These are phyloP conservation scores for Aspergillus diversus DNA, from an alignment of 495 filamentous ascomycete genomes.

Conservation along the genomic window DNA sequence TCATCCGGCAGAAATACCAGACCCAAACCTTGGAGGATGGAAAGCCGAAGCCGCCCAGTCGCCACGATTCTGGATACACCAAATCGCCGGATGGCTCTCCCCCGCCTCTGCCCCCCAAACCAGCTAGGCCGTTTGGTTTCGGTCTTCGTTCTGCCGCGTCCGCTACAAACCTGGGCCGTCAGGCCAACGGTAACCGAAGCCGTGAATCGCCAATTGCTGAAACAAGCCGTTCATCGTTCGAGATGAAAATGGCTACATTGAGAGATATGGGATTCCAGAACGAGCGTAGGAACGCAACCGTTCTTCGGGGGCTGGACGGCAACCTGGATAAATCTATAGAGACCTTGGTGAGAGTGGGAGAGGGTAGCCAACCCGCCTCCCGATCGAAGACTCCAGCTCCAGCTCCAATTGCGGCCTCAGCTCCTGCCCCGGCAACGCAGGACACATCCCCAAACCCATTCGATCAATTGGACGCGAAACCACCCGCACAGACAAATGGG, in stretches of 20 bases:
- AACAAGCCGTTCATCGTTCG: conserved; percentile 46
- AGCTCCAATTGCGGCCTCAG: too few species aligned
- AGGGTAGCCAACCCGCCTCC: conserved; percentile 54
- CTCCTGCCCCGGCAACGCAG: conserved; percentile 20
- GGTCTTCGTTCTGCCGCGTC: conserved; percentile 72
- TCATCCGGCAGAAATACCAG: conserved; percentile 93
- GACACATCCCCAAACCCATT: conserved; percentile 54
- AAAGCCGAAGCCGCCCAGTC: conserved; percentile 50
- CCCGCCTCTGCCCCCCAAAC: conserved; percentile 85
- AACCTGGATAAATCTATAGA: conserved; percentile 86
- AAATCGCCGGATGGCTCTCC: conserved; percentile 56
- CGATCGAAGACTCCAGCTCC: conserved; percentile 39
- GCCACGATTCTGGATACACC: conserved; percentile 42
- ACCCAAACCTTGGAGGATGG: conserved; percentile 60
- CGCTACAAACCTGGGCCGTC: conserved; percentile 56
- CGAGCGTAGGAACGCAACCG: conserved; percentile 74
- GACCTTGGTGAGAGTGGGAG: conserved; percentile 77
- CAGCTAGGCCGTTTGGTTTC: conserved; percentile 75
- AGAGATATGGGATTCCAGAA: conserved; percentile 93
- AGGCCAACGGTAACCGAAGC: conserved; percentile 30
- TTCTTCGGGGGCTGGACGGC: conserved; percentile 78
- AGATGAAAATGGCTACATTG: conserved; percentile 73
- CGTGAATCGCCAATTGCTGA: conserved; percentile 34
- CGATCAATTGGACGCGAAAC: conserved; percentile 47
- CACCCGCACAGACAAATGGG: conserved; percentile 31